Conservation (phyloP, 2,329 filamentous ascomycete species). For the Aspergillus luchuensis region DNA sequence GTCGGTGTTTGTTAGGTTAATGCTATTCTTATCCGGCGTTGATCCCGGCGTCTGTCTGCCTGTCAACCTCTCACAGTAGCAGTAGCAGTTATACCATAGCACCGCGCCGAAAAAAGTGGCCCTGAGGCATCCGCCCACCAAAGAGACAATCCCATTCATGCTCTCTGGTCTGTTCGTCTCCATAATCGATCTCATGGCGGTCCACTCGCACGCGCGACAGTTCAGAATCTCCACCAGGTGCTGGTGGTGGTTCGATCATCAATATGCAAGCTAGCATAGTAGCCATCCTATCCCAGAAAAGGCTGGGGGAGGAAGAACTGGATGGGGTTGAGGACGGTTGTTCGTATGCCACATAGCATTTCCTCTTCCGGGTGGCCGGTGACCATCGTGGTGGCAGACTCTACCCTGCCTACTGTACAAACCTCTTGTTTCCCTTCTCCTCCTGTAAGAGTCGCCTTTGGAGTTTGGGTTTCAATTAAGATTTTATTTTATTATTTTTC, state of each 20-base stretch:
- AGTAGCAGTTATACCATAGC: neutral
- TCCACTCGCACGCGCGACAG: slow-evolving; percentile 14
- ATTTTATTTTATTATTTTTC: neutral
- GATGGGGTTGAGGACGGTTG: neutral
- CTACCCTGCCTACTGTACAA: too few relatives aligned
- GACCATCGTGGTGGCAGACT: slow-evolving; percentile 10
- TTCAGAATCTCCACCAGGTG: slow-evolving; percentile 14
- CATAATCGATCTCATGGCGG: neutral
- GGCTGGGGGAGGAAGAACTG: slow-evolving; percentile 1
- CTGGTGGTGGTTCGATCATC: neutral
- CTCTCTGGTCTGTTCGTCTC: neutral
- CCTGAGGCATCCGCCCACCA: neutral
- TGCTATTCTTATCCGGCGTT: slow-evolving; percentile 2
- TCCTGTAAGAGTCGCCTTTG: neutral
- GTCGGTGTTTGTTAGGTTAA: neutral
- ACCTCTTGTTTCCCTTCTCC: neutral
- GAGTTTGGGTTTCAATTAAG: neutral
- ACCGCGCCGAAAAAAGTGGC: neutral
- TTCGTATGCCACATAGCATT: slow-evolving; percentile 4
- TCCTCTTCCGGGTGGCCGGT: slow-evolving; percentile 17
- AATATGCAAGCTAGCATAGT: neutral
- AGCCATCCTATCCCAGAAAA: neutral
- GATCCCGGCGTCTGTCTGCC: neutral
- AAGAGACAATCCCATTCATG: neutral
- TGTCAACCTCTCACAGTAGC: neutral